phyloP scores from a whole-genome alignment of 768 basidiomycete genomes.

The Crepidotus variabilis region DNA sequence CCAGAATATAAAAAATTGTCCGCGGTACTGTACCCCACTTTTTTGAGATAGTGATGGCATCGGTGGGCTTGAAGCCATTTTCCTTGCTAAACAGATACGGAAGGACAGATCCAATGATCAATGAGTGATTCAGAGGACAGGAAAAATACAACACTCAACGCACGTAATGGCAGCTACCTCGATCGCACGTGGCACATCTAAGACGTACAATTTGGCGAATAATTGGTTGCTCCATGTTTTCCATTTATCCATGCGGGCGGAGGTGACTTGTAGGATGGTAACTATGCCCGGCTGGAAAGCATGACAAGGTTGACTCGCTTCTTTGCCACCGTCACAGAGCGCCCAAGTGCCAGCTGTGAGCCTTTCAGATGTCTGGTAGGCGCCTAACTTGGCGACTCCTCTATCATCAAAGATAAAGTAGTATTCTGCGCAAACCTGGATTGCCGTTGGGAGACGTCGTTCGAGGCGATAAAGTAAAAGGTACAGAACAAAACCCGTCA shows the following conservation, averaged over 20 bases:
- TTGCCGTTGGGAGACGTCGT: slow-evolving; percentile 1
- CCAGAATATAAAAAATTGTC: no score
- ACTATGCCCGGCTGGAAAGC: neutral
- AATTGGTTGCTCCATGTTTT: neutral
- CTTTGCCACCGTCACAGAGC: neutral
- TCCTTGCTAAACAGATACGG: no score
- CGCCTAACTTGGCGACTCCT: neutral
- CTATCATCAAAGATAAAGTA: neutral
- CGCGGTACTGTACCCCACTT: no score
- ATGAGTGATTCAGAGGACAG: no score
- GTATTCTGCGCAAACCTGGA: neutral
- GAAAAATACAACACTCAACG: neutral
- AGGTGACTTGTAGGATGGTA: neutral
- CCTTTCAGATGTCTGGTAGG: neutral
- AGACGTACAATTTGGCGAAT: neutral
- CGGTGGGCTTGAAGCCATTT: no score
- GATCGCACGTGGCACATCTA: neutral
- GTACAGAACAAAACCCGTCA: slow-evolving; percentile 1
- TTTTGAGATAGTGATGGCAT: no score
- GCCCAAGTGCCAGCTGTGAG: neutral
- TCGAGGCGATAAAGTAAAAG: slow-evolving; percentile 1
- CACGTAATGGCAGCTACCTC: slow-evolving; percentile 5
- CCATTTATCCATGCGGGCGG: neutral
- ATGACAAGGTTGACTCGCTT: neutral
- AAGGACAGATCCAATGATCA: no score